A percentile compares a stretch with the other conserved stretches of the same genome.
phyloP scores from a whole-genome alignment of 345 rosid species.

The Triadica sebifera region DNA sequence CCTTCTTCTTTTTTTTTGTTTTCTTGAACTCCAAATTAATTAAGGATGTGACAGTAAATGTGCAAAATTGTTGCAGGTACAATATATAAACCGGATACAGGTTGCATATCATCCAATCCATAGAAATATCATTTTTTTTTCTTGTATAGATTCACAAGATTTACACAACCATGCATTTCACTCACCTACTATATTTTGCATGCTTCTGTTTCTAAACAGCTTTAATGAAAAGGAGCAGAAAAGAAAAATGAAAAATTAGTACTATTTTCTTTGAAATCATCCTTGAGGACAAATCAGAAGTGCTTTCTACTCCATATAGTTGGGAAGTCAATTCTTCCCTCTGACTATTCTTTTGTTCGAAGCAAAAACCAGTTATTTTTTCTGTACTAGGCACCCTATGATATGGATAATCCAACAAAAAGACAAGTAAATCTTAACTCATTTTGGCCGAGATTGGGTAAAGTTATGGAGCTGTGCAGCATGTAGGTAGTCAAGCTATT shows the following conservation, averaged over 20 bases:
- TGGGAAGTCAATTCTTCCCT: background rate
- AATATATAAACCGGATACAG: background rate
- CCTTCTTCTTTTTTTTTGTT: background rate
- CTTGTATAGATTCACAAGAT: background rate
- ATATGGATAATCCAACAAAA: background rate
- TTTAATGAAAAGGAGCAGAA: too few species aligned
- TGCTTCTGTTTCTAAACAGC: too few species aligned
- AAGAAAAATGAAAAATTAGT: too few species aligned
- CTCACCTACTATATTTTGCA: background rate
- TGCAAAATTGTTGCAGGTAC: background rate
- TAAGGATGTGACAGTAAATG: background rate
- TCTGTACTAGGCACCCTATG: background rate
- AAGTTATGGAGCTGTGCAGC: background rate
- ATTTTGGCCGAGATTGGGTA: background rate
- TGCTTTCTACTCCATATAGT: background rate
- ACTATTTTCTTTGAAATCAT: background rate
- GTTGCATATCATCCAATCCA: background rate
- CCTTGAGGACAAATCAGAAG: background rate
- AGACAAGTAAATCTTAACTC: background rate
- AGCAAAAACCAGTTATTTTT: background rate
- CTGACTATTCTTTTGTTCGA: background rate
- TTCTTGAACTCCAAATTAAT: background rate
- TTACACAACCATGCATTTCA: background rate
- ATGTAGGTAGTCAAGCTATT: too few species aligned
- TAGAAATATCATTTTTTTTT: background rate